Evolutionary conservation across 2,329 filamentous ascomycete genomes (phyloP).

Genomic region (Colletotrichum destructivum): DNA sequence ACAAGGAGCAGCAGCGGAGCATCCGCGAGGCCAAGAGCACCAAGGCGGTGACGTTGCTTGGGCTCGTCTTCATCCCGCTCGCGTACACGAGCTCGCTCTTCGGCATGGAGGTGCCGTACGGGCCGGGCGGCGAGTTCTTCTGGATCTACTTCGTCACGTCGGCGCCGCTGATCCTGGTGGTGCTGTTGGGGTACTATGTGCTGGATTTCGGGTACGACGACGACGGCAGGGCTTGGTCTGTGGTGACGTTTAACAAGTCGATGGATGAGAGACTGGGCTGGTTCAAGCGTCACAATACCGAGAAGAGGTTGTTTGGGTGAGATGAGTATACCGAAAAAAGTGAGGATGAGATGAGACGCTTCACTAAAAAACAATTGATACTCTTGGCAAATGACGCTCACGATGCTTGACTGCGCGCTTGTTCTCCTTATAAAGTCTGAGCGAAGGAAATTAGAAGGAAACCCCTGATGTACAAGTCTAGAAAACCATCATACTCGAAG

Average conservation of each 20-base stretch:
- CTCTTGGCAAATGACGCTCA: too few relatives aligned
- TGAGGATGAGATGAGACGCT: neutral
- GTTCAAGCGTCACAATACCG: neutral
- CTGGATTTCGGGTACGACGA: constrained; percentile 47
- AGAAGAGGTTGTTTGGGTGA: neutral
- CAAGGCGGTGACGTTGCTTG: constrained; percentile 46
- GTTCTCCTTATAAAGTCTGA: too few relatives aligned
- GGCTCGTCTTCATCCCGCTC: constrained; percentile 47
- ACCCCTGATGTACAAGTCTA: too few relatives aligned
- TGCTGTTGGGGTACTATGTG: constrained; percentile 42
- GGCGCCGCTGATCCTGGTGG: constrained; percentile 43
- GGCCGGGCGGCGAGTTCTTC: constrained; percentile 42
- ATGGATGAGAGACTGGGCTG: constrained; percentile 12
- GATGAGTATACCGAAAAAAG: neutral
- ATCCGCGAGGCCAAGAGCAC: constrained; percentile 47
- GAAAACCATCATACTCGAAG: too few relatives aligned
- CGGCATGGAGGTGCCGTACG: constrained; percentile 45
- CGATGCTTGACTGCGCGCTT: too few relatives aligned
- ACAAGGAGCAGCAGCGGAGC: constrained; percentile 46
- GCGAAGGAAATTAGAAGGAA: too few relatives aligned
- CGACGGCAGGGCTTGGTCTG: constrained; percentile 44
- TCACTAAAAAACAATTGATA: neutral
- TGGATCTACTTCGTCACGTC: constrained; percentile 45
- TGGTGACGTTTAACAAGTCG: constrained; percentile 36
- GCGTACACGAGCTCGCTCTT: constrained; percentile 45